Base-by-base conservation (phyloP, 306 rosid genomes). In the Rubus idaeus region DNA sequence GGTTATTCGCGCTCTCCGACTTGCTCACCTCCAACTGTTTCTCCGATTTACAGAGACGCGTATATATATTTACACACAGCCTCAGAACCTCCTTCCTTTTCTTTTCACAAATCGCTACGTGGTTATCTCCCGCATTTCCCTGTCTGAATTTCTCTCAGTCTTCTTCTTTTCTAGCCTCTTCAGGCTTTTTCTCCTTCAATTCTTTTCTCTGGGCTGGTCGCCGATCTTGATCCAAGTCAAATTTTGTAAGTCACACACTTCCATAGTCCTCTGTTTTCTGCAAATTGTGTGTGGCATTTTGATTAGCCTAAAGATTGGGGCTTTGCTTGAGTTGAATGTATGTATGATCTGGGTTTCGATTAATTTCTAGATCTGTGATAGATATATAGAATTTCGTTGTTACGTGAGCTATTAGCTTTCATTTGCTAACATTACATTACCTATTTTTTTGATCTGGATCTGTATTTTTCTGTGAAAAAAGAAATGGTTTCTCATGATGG, bases 281-380 rank as follows among this genome's bases (percentile, higher is more conserved):
- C 30, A 37, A 39, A 42, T 68, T 57, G 11, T 39, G n/a, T 40
- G 5, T 72, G 10, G 46, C 8, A 47, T n/a, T 9, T 3, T 18
- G 10, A 35, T 46, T 13, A 5, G 4, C 1, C 1, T 2, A 44
- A 16, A 13, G 17, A 2, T 3, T 76, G 78, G 60, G 50, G 73
- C 71, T 83, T 46, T 76, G 79, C 17, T 10, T 56, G 78, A 65
- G 44, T 84, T 74, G 53, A 45, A 17, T 21, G 6, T 71, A 51
- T 63, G 23, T 63, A 4, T 76, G 86, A 83, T 80, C 79, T 81
- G 87, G 76, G 64, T 75, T 2, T 74, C 75, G 51, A 71, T 83
- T 13, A 0, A 3, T 84, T 80, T 76, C 53, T 89, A 77, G 97
- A 91, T 91, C 90, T 84, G 68, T 81, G 70, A 51, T 74, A 5